Conservation (phyloP, 257 asterid genomes). For the Anisodus acutangulus region DNA sequence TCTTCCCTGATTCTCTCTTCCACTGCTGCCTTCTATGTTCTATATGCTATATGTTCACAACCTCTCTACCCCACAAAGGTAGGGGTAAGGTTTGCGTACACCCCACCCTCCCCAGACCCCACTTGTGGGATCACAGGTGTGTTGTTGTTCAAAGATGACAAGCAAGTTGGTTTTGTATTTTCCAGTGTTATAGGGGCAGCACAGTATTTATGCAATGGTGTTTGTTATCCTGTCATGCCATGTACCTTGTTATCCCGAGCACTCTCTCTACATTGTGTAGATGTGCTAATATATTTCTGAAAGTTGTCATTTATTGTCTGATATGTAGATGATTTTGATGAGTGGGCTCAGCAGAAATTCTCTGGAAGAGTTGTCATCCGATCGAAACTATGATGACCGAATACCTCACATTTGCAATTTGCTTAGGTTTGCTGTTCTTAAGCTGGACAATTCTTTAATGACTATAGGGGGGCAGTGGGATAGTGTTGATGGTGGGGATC, state of each 20-base stretch:
- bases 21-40: constrained; percentile 9
- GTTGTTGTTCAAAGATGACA: not conserved
- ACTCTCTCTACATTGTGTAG: not conserved
- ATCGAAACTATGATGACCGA: constrained; percentile 74
- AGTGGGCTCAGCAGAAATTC: constrained; percentile 95
- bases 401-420: constrained; percentile 85
- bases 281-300: constrained; percentile 2
- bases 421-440: constrained; percentile 85
- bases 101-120: no score
- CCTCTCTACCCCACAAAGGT: no score
- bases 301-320: constrained; percentile 21
- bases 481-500: constrained; percentile 89
- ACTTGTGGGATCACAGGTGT: no score
- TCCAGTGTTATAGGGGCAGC: not conserved
- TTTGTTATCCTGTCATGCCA: not conserved
- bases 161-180: not conserved
- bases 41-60: not conserved
- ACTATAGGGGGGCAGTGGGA: constrained; percentile 96
- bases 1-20: not conserved
- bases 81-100: no score
- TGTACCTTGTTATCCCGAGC: not conserved
- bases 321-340: constrained; percentile 68
- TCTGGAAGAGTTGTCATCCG: constrained; percentile 83
- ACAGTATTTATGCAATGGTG: not conserved
- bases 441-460: constrained; percentile 65